phyloP scores from a whole-genome alignment of 2,329 filamentous ascomycete genomes.

The Calonectria pteridis region DNA sequence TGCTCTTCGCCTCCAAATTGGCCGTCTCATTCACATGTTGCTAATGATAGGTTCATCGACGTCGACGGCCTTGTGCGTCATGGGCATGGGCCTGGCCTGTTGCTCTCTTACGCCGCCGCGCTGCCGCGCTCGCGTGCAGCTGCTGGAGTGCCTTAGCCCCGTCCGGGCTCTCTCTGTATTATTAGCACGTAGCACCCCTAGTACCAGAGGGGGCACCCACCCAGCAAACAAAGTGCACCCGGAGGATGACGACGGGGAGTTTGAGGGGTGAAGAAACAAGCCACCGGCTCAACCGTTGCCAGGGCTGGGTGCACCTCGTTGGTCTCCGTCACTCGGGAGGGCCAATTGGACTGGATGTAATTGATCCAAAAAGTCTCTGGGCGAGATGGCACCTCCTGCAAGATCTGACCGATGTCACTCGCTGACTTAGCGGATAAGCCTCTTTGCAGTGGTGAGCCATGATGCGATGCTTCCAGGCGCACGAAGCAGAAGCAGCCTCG shows the following conservation, averaged over 20 bases:
- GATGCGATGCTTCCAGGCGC: constrained; percentile 1
- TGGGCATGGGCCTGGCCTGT: constrained; percentile 26
- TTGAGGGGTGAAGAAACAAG: constrained; percentile 31
- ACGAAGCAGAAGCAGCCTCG: not conserved
- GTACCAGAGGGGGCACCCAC: constrained; percentile 1
- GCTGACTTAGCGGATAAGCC: constrained; percentile 8
- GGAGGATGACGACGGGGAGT: constrained; percentile 14
- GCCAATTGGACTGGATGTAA: constrained; percentile 32
- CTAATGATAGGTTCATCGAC: constrained; percentile 47
- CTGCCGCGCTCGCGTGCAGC: constrained; percentile 28
- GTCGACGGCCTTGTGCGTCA: constrained; percentile 32
- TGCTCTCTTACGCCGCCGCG: constrained; percentile 19
- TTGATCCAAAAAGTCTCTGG: not conserved
- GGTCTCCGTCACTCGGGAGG: constrained; percentile 20
- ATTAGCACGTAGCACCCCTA: constrained; percentile 2
- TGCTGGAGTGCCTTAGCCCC: constrained; percentile 26
- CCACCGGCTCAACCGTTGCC: constrained; percentile 23
- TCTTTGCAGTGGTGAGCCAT: not conserved
- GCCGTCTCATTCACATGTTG: constrained; percentile 44
- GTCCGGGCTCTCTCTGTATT: constrained; percentile 11
- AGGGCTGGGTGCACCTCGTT: constrained; percentile 12
- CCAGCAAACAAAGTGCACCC: not conserved
- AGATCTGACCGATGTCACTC: constrained; percentile 20
- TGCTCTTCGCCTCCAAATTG: constrained; percentile 29
- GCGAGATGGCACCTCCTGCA: constrained; percentile 4